Conservation (phyloP, 176 grass and related monocot species). For the Oryza punctata region DNA sequence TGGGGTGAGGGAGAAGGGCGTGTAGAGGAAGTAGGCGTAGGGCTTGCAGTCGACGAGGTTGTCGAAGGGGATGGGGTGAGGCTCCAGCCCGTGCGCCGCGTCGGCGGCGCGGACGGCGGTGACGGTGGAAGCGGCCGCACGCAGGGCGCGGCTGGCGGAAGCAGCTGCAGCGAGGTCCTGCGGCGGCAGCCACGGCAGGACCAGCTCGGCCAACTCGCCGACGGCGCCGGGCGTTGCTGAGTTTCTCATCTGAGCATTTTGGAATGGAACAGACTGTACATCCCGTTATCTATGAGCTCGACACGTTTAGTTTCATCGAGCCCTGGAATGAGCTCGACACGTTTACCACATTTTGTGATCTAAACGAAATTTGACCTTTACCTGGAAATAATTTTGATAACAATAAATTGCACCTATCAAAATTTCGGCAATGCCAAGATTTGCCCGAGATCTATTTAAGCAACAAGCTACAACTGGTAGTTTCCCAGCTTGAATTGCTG, state of each 20-base stretch:
- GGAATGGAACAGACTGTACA: too few species aligned
- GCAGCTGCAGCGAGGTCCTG: constrained; percentile 52
- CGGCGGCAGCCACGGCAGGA: constrained; percentile 67
- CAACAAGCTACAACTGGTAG: too few species aligned
- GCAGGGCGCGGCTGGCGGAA: constrained; percentile 49
- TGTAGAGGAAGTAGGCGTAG: constrained; percentile 79
- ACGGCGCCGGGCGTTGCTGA: neutral
- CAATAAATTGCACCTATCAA: neutral
- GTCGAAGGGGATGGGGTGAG: constrained; percentile 59
- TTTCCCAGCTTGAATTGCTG: too few species aligned
- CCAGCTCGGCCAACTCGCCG: constrained; percentile 53
- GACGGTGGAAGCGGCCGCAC: constrained; percentile 32
- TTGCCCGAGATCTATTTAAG: neutral
- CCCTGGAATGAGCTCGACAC: too few species aligned
- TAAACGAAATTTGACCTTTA: too few species aligned
- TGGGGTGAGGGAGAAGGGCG: constrained; percentile 46
- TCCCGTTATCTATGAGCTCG: too few species aligned
- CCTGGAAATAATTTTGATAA: too few species aligned
- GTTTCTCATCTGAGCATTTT: constrained; percentile 36
- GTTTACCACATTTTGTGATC: too few species aligned
- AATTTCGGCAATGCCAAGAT: neutral
- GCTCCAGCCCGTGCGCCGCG: constrained; percentile 63
- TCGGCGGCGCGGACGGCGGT: constrained; percentile 57
- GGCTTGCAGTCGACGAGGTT: constrained; percentile 47
- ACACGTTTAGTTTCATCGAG: too few species aligned